These are phyloP conservation scores for Melanogaster broomeanus DNA, from an alignment of 768 basidiomycete species.

Conservation along the genomic window DNA sequence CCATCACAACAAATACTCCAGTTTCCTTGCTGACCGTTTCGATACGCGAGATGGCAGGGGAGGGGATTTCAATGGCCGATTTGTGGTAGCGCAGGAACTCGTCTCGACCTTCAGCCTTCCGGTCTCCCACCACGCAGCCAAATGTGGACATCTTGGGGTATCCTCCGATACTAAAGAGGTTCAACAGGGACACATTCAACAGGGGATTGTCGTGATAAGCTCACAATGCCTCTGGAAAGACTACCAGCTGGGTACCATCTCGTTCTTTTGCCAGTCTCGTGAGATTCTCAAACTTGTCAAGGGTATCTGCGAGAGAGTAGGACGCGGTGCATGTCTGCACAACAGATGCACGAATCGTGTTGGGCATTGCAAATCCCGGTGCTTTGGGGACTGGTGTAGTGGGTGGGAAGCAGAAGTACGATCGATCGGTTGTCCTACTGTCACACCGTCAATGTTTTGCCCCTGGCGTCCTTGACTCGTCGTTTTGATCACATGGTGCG, in stretches of 20 bases:
- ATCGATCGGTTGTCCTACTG: neutral
- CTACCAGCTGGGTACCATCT: constrained; percentile 48
- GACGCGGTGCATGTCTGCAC: constrained; percentile 51
- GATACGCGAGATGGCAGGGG: constrained; percentile 46
- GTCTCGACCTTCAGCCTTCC: constrained; percentile 52
- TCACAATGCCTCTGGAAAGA: constrained; percentile 63
- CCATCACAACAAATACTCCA: constrained; percentile 57
- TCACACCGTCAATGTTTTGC: no score
- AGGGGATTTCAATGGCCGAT: constrained; percentile 59
- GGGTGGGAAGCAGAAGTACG: neutral
- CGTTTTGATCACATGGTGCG: neutral
- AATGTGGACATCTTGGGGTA: constrained; percentile 58
- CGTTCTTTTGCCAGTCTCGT: constrained; percentile 47
- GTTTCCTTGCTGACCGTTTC: constrained; percentile 50
- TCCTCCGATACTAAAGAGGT: constrained; percentile 47
- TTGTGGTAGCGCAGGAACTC: constrained; percentile 57
- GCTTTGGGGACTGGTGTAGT: neutral
- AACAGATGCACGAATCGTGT: constrained; percentile 49
- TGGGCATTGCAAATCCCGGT: constrained; percentile 19
- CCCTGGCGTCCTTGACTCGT: no score
- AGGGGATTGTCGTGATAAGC: constrained; percentile 12
- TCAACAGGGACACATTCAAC: neutral
- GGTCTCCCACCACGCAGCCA: constrained; percentile 47
- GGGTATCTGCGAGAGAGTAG: constrained; percentile 46
- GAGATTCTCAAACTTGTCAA: constrained; percentile 49